Base-by-base conservation (phyloP, 192 early-diverging fungal genomes). In the Backusella macrospora region DNA sequence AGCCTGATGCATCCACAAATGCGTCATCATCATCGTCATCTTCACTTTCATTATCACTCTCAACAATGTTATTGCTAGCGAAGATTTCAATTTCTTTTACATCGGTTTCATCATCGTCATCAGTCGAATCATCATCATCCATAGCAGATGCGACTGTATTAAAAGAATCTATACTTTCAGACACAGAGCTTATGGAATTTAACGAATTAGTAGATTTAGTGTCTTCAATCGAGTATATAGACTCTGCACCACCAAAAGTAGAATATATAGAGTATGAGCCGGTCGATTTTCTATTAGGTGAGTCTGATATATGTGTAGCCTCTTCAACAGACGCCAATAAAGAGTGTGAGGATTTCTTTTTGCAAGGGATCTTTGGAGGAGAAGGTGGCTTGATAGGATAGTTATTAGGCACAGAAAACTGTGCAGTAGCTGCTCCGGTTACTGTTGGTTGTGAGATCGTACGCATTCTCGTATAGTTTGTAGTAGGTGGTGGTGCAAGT, bases 1-100 rank as follows among this genome's bases (percentile, higher is more conserved):
- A 70, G 5, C 47, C 45, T 3, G 49, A 34, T 6, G 76, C 76
- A 49, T 76, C 74, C 4, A 80, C 74, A 73, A 78, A 78, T 4
- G 34, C 46, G 38, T 81, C 73, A 16, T 79, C 70, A 3, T 78
- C 73, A 62, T 62, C 42, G 13, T 73, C 29, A 38, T 63, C 52
- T 37, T 71, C 63, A 12, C 44, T 26, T 16, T 71, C 65, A 10
- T 65, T 48, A 14, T 48, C 68, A 21, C 47, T 23, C 23, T 47
- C 67, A 18, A 59, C 52, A 2, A 23, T 18, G 26, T 23, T 59
- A 59, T 23, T 59, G 0, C 10, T 59, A 7, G 26, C 13, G 10
- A 59, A 12, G 8, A 59, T 9, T 4, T 23, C 52, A 13, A 26
- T 59, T 59, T 59, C 52, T 10, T 26, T 59, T 59, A 59, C 52